Evolutionary conservation across 2,329 filamentous ascomycete genomes (phyloP).

Genomic region (Leptoxyphium fumago): DNA sequence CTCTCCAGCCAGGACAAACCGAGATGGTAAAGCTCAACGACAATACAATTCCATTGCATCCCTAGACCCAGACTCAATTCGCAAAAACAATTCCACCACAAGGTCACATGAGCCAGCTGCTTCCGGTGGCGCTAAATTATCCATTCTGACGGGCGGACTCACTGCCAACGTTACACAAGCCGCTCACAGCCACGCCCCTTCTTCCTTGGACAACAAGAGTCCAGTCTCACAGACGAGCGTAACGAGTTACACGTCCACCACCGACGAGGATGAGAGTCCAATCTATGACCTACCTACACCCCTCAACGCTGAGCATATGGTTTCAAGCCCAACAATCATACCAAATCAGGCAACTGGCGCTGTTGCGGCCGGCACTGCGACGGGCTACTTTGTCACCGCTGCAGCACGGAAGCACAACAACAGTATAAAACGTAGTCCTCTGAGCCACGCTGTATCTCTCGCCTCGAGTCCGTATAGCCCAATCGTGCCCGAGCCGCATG

Average conservation of each 20-base stretch:
- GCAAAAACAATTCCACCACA: background rate
- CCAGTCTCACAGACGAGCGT: slow-evolving; percentile 41
- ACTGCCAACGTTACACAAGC: slow-evolving; percentile 2
- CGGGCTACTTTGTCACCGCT: background rate
- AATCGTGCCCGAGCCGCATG: slow-evolving; percentile 48
- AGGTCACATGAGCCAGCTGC: slow-evolving; percentile 20
- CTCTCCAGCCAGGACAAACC: background rate
- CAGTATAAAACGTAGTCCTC: background rate
- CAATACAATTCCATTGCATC: background rate
- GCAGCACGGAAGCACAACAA: background rate
- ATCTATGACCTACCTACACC: slow-evolving; percentile 37
- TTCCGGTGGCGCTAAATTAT: slow-evolving; percentile 11
- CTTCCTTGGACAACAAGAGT: slow-evolving; percentile 17
- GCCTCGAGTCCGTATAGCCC: slow-evolving; percentile 8
- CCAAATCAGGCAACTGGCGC: too few species aligned
- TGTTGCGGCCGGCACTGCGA: background rate
- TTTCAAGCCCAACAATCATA: slow-evolving; percentile 9
- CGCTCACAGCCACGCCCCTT: slow-evolving; percentile 3
- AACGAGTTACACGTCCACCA: slow-evolving; percentile 54
- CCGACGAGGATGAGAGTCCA: slow-evolving; percentile 67
- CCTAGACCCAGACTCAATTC: background rate
- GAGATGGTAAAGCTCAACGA: background rate
- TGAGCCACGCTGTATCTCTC: slow-evolving; percentile 3
- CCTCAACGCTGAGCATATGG: slow-evolving; percentile 13
- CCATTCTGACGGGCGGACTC: slow-evolving; percentile 13